Base-by-base conservation (phyloP, 139 green algal species). In the Micractinium conductrix region DNA sequence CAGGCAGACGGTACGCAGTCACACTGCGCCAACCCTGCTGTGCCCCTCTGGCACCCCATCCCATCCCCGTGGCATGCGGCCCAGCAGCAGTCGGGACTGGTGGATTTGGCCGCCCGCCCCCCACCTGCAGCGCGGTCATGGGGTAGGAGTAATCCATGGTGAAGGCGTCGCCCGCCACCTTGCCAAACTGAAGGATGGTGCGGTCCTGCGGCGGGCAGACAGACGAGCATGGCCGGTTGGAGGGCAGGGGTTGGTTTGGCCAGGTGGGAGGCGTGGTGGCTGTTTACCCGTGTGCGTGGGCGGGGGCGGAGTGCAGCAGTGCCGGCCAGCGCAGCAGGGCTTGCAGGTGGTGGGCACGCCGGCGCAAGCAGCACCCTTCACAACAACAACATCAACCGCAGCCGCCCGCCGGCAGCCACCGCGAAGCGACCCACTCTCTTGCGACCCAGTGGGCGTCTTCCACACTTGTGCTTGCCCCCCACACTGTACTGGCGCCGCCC, bases 111-210 rank as follows among this genome's bases (percentile, higher is more conserved):
- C 38, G 5, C 68, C 65, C n/a, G 6, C 38, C 16, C 30, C 30
- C 12, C 72, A 43, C 84, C 78, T 88, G 85, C 63, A 93, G 81
- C 24, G 94, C 92, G 3, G 89, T 94, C 44, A 98, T 92, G 14
- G 96, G 95, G 87, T 92, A 97, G 58, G 80, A 73, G 88, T 94
- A 99, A 89, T 99, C 97, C 92, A 99, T 96, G 0, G 95, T 98
- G 94, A 99, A 99, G 19, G 81, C 90, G 84, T 98, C 93, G 19
- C 94, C 86, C 33, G 89, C 93, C 24, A 94, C 92, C 92, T 97
- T 98, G 75, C 96, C 96, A 93, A 98, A 99, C 85, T 99, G 96
- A 28, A 98, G 89, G 24, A 98, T 85, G 14, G 96, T 88, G 37
- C 91, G 87, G 44, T 96, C 92, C 71, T 94, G 87, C 48, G 50